Conservation (phyloP, 2,329 filamentous ascomycete genomes). For the Fusarium compactum region DNA sequence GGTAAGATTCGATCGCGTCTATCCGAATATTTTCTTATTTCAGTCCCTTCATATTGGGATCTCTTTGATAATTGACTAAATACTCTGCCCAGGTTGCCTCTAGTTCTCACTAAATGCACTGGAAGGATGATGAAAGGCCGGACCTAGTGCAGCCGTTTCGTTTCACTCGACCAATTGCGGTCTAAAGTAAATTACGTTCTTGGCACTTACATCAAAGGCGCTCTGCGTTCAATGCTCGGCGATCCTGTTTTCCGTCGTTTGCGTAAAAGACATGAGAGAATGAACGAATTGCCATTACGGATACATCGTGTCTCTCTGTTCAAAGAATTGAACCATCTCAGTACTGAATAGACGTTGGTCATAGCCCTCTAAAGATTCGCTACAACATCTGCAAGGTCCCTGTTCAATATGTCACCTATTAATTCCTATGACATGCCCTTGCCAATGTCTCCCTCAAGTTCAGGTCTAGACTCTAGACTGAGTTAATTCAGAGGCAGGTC, state of each 20-base stretch:
- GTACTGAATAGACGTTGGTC: background rate
- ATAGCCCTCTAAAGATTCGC: background rate
- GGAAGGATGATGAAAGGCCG: slow-evolving; percentile 26
- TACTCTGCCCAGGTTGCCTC: background rate
- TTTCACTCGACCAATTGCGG: slow-evolving; percentile 42
- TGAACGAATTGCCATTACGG: too few relatives aligned
- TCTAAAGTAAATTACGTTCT: slow-evolving; percentile 42
- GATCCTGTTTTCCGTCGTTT: slow-evolving; percentile 9
- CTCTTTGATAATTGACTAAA: background rate
- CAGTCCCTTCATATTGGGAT: slow-evolving; percentile 17
- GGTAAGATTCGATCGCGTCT: background rate
- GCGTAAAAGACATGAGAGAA: background rate
- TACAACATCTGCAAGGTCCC: background rate
- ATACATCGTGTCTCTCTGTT: too few relatives aligned
- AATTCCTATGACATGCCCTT: slow-evolving; percentile 16
- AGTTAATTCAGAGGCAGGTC: slow-evolving; percentile 6
- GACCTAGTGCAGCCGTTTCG: slow-evolving; percentile 42
- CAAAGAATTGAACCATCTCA: background rate
- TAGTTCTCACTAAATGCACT: slow-evolving; percentile 18
- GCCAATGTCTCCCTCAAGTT: slow-evolving; percentile 7
- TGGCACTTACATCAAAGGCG: slow-evolving; percentile 29
- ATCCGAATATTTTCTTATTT: slow-evolving; percentile 2
- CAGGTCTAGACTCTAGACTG: background rate
- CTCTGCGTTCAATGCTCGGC: slow-evolving; percentile 26
- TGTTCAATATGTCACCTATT: slow-evolving; percentile 27